Percentiles rank a stretch among this genome's conserved stretches.
These are phyloP conservation scores for Firmiana major DNA, from an alignment of 345 rosid genomes.

Conservation along the genomic window DNA sequence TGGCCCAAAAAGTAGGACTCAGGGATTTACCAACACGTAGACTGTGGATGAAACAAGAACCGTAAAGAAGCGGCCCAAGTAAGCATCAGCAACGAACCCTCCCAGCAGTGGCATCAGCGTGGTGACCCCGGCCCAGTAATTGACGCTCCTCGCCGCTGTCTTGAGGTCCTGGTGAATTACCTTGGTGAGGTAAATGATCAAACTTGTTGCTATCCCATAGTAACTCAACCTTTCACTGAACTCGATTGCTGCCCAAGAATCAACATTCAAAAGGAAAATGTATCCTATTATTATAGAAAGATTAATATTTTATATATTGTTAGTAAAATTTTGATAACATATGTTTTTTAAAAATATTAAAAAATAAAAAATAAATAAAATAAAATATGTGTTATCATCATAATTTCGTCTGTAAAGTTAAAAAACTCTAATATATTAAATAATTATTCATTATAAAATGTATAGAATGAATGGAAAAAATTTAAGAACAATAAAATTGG, in stretches of 20 bases:
- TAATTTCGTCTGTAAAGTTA: no score
- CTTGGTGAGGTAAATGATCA: slow-evolving; percentile 72
- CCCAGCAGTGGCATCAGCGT: slow-evolving; percentile 91
- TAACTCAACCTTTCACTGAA: slow-evolving; percentile 90
- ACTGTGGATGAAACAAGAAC: slow-evolving; percentile 57
- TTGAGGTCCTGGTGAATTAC: slow-evolving; percentile 84
- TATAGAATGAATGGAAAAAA: no score
- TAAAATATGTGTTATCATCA: no score
- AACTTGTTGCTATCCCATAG: slow-evolving; percentile 81
- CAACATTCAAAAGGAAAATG: neutral
- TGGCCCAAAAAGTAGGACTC: neutral
- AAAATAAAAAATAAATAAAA: no score
- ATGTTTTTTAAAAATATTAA: no score
- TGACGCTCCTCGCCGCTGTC: slow-evolving; percentile 72
- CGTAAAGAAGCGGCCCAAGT: slow-evolving; percentile 67
- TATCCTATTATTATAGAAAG: neutral
- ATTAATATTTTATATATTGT: no score
- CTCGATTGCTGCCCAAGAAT: slow-evolving; percentile 59
- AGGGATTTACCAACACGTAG: slow-evolving; percentile 56
- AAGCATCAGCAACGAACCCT: slow-evolving; percentile 93
- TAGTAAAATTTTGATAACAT: no score
- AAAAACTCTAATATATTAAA: no score
- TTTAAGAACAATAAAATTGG: no score
- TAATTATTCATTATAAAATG: no score
- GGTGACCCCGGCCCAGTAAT: slow-evolving; percentile 91